Evolutionary conservation across 192 early-diverging fungal species (phyloP).

Genomic region (Linnemannia hyalina): DNA sequence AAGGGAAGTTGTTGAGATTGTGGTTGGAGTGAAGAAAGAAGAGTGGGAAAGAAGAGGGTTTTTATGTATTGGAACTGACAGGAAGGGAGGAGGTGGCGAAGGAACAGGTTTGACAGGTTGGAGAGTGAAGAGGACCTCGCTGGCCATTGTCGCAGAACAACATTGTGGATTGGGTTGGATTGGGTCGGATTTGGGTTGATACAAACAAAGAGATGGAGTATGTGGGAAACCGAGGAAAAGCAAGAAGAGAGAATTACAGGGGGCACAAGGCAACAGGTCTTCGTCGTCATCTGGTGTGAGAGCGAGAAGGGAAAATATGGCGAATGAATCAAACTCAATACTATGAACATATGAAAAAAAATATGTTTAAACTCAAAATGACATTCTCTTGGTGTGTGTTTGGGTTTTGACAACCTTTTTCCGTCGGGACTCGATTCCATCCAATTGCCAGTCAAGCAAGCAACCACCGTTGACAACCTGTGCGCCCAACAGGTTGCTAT

Average conservation of each 20-base stretch:
- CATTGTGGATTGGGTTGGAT: too few species aligned
- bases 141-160: neutral
- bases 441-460: too few species aligned
- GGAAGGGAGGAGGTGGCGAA: neutral
- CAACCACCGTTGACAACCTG: neutral
- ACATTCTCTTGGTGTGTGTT: neutral
- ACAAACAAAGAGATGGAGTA: neutral
- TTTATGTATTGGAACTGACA: neutral
- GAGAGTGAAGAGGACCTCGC: neutral
- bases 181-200: too few species aligned
- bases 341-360: constrained; percentile 35
- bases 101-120: neutral
- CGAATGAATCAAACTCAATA: constrained; percentile 28
- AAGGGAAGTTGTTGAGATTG: neutral
- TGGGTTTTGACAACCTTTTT: constrained; percentile 23
- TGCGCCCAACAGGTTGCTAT: too few species aligned
- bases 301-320: neutral
- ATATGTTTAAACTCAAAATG: neutral
- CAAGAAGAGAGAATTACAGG: neutral
- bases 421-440: neutral
- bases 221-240: neutral
- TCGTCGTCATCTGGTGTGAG: neutral
- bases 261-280: neutral
- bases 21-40: neutral
- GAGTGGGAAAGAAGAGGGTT: neutral